These are phyloP conservation scores for Colletotrichum salicis DNA, from an alignment of 2,329 filamentous ascomycete species.

Conservation along the genomic window DNA sequence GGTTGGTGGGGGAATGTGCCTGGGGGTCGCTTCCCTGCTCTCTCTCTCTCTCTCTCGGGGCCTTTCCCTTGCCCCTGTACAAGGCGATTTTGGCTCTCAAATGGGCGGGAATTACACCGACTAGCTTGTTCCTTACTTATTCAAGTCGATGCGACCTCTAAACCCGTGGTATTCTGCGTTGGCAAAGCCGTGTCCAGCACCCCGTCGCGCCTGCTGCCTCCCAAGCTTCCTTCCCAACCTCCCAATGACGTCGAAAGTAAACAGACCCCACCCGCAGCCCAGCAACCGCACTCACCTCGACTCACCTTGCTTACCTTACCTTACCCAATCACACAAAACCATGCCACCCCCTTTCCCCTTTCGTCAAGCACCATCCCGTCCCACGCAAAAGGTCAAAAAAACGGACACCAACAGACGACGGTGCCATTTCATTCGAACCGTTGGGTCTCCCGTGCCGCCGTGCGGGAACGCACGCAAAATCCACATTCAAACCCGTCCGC, in stretches of 20 bases:
- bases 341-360: constrained; percentile 1
- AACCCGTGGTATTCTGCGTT: too few species aligned
- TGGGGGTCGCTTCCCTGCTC: constrained; percentile 7
- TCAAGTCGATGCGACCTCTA: neutral
- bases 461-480: neutral
- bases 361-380: constrained; percentile 16
- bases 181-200: neutral
- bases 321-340: constrained; percentile 35
- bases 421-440: neutral
- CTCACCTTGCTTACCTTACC: too few species aligned
- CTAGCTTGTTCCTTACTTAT: neutral
- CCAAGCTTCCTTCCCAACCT: neutral
- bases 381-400: neutral
- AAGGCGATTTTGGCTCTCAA: too few species aligned
- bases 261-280: constrained; percentile 36
- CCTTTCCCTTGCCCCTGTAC: neutral
- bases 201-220: neutral
- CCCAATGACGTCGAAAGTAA: constrained; percentile 48
- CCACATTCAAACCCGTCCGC: neutral
- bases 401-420: constrained; percentile 9
- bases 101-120: neutral
- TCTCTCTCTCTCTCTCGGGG: neutral
- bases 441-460: neutral
- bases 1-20: constrained; percentile 34
- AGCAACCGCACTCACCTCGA: constrained; percentile 38